These are phyloP conservation scores for Hibiscus tridactylites DNA, from an alignment of 345 rosid species.

Conservation along the genomic window DNA sequence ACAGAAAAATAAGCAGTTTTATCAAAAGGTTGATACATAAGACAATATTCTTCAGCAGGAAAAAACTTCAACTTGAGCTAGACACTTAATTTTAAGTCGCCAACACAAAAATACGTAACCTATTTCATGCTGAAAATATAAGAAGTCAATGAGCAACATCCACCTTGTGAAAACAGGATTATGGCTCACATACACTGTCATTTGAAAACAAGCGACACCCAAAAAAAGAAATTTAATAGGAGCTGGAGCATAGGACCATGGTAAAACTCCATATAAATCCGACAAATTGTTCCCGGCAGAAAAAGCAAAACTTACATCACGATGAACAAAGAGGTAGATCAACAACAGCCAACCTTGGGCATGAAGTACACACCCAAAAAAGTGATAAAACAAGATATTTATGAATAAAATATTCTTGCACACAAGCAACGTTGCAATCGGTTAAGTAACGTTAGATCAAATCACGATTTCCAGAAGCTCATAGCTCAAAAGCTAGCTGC, in stretches of 20 bases:
- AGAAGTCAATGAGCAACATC: not conserved
- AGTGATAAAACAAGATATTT: not conserved
- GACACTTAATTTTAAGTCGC: not conserved
- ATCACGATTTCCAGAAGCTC: not conserved
- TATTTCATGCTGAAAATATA: not conserved
- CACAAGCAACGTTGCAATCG: not conserved
- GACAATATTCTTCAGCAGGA: not conserved
- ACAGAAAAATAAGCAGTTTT: not conserved
- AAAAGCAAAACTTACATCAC: not conserved
- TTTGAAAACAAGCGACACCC: not conserved
- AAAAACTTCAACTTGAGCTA: not conserved
- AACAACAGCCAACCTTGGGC: not conserved
- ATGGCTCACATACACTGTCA: not conserved
- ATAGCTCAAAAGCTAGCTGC: not conserved
- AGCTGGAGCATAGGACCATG: not conserved
- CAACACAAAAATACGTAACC: not conserved
- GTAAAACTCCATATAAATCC: not conserved
- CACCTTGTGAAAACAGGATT: not conserved
- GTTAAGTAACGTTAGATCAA: not conserved
- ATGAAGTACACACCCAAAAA: not conserved
- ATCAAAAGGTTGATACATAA: not conserved
- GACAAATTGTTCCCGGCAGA: not conserved
- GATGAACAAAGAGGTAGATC: not conserved
- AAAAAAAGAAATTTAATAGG: not conserved
- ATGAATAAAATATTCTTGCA: not conserved